phyloP scores from a whole-genome alignment of 768 basidiomycete species.

The Flagelloscypha sp. region DNA sequence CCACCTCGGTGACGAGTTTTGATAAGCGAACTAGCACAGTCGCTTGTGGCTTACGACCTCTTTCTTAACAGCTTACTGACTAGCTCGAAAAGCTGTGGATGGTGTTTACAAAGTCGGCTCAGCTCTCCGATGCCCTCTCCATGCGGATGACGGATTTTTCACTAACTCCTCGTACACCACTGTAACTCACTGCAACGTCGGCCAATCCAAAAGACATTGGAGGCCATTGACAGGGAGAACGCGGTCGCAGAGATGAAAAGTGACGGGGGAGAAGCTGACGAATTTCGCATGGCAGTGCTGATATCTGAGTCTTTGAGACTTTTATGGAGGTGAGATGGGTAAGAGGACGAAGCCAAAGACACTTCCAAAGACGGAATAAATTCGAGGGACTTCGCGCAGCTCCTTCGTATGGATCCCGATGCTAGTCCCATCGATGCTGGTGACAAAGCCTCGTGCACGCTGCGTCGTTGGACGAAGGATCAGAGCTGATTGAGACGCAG shows the following conservation, averaged over 20 bases:
- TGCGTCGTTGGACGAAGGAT: conserved; percentile 97
- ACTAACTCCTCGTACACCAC: conserved; percentile 98
- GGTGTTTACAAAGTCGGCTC: conserved; percentile 88
- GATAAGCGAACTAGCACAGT: conserved; percentile 94
- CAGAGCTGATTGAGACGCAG: conserved; percentile 61
- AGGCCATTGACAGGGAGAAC: conserved; percentile 93
- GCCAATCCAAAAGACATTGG: conserved; percentile 95
- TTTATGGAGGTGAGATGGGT: conserved; percentile 83
- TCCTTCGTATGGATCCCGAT: conserved; percentile 97
- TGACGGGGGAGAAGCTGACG: conserved; percentile 92
- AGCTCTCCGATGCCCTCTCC: conserved; percentile 54
- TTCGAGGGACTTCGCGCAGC: conserved; percentile 92
- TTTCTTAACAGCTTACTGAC: conserved; percentile 96
- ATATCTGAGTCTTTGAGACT: conserved; percentile 92
- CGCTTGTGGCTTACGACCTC: conserved; percentile 89
- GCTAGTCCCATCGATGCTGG: conserved; percentile 95
- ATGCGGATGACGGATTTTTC: conserved; percentile 80
- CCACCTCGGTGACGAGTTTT: no score
- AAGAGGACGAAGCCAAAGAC: conserved; percentile 90
- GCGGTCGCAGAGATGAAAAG: conserved; percentile 96
- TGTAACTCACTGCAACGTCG: conserved; percentile 92
- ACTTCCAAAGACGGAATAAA: conserved; percentile 99
- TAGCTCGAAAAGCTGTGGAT: conserved; percentile 89
- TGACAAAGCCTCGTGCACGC: conserved; percentile 93
- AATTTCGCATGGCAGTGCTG: conserved; percentile 95